phyloP scores from a whole-genome alignment of 2,329 filamentous ascomycete species.

The Ceratocystis colombiana region DNA sequence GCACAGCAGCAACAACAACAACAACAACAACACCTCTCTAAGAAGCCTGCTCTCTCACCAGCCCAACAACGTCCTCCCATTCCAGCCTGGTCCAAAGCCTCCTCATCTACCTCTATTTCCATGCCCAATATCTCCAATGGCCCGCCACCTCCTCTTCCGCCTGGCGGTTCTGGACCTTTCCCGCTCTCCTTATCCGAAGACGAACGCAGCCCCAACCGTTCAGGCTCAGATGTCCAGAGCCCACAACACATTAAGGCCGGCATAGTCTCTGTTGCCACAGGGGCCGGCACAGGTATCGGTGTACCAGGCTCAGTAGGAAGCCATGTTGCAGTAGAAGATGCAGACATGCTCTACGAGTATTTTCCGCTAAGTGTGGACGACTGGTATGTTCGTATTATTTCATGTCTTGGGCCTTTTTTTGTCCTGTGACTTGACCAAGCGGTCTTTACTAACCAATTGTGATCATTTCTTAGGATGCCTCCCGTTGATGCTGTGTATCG shows the following conservation, averaged over 20 bases:
- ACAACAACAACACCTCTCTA: conserved; percentile 16
- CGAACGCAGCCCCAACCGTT: conserved; percentile 47
- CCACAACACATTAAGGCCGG: conserved; percentile 39
- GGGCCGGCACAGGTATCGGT: conserved; percentile 25
- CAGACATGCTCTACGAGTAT: conserved; percentile 85
- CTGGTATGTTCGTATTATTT: conserved; percentile 43
- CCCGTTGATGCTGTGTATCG: conserved; percentile 83
- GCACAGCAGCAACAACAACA: conserved; percentile 9
- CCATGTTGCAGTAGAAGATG: conserved; percentile 61
- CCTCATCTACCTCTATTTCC: conserved; percentile 18
- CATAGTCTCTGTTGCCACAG: conserved; percentile 1
- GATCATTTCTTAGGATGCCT: conserved; percentile 51
- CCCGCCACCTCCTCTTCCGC: background rate
- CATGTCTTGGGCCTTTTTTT: background rate
- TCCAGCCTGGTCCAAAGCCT: conserved; percentile 39
- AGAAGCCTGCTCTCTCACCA: conserved; percentile 36
- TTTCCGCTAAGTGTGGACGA: conserved; percentile 86
- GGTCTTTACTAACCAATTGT: conserved; percentile 25
- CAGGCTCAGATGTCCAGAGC: conserved; percentile 43
- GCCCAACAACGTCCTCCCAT: conserved; percentile 44
- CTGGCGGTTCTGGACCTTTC: conserved; percentile 32
- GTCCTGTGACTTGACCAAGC: background rate
- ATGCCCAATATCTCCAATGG: background rate
- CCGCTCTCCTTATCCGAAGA: conserved; percentile 51
- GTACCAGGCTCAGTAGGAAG: conserved; percentile 31